These are phyloP conservation scores for Aspergillus caelatus DNA, from an alignment of 2,329 filamentous ascomycete genomes.

Conservation along the genomic window DNA sequence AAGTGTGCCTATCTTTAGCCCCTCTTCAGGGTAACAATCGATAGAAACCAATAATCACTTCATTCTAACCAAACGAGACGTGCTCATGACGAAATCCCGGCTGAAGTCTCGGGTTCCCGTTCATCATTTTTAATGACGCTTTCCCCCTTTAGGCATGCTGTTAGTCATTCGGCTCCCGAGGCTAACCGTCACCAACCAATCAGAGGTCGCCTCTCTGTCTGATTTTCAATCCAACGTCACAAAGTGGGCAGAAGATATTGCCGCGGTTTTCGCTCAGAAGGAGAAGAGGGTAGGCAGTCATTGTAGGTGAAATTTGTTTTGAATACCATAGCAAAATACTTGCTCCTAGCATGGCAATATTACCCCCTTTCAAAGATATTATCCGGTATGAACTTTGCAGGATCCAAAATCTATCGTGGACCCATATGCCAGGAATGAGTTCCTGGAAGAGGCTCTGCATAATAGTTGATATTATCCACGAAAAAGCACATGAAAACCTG, in stretches of 20 bases:
- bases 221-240: slow-evolving; percentile 25
- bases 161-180: slow-evolving; percentile 24
- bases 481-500: slow-evolving; percentile 3
- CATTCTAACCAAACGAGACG: neutral
- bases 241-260: slow-evolving; percentile 37
- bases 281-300: neutral
- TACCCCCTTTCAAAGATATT: neutral
- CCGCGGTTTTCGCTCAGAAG: slow-evolving; percentile 26
- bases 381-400: neutral
- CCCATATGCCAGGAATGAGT: neutral
- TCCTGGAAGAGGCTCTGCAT: neutral
- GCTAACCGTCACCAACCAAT: slow-evolving; percentile 29
- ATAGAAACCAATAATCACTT: slow-evolving; percentile 1
- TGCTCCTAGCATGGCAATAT: neutral
- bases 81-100: slow-evolving; percentile 25
- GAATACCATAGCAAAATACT: neutral
- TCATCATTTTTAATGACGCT: slow-evolving; percentile 6
- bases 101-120: slow-evolving; percentile 17
- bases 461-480: neutral
- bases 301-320: neutral
- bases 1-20: neutral
- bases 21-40: neutral
- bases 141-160: slow-evolving; percentile 9
- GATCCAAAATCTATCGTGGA: neutral
- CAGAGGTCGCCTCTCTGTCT: slow-evolving; percentile 16